Conservation (phyloP, 2,329 filamentous ascomycete species). For the Cladosporium velox region DNA sequence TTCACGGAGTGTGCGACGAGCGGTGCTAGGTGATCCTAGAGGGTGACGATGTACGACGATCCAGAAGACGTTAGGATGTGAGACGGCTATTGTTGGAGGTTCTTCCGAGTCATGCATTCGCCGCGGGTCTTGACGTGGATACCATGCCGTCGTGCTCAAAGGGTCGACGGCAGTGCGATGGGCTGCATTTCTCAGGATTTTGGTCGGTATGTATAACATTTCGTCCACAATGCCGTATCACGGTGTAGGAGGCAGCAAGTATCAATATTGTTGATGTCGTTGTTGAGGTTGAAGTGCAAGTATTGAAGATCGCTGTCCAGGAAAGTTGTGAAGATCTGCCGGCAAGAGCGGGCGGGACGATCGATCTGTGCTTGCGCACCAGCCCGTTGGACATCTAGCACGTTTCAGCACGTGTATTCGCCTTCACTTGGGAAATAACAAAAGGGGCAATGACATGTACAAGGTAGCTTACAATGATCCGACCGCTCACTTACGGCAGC, state of each 20-base stretch:
- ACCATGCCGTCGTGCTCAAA: background rate
- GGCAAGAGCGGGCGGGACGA: background rate
- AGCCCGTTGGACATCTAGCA: constrained; percentile 1
- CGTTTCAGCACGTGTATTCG: constrained; percentile 4
- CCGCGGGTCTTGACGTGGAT: background rate
- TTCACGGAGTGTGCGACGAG: background rate
- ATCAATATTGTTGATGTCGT: background rate
- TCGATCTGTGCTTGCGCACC: background rate
- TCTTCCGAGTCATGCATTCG: constrained; percentile 5
- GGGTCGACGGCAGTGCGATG: background rate
- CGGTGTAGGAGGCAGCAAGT: background rate
- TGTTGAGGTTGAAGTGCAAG: background rate
- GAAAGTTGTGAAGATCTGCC: background rate
- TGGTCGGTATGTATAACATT: background rate
- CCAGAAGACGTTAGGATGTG: constrained; percentile 7
- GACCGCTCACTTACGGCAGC: background rate
- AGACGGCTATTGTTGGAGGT: constrained; percentile 12
- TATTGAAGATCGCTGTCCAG: background rate
- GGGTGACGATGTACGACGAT: background rate
- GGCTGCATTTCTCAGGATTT: background rate
- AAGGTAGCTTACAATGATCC: background rate
- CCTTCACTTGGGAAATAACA: constrained; percentile 1
- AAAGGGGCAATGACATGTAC: background rate
- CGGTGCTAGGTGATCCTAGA: background rate
- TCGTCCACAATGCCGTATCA: background rate